Percentiles rank a stretch among this genome's conserved stretches.
phyloP scores from a whole-genome alignment of 805 yeast species.

The Brettanomyces nanus region DNA sequence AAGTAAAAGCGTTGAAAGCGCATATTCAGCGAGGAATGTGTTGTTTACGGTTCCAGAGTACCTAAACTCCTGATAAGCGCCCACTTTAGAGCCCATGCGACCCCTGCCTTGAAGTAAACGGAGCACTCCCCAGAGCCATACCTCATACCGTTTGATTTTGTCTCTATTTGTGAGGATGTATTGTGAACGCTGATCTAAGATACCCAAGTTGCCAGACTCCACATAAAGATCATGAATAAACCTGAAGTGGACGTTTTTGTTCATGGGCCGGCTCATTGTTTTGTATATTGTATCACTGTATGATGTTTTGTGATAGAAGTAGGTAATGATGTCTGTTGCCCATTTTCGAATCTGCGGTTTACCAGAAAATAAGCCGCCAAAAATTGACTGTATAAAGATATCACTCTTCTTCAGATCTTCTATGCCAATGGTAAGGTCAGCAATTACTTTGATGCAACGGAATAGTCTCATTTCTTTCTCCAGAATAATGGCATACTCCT shows the following conservation, averaged over 20 bases:
- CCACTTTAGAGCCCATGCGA: conserved; percentile 82
- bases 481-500: conserved; percentile 23
- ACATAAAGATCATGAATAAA: conserved; percentile 22
- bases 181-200: conserved; percentile 21
- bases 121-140: conserved; percentile 26
- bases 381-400: conserved; percentile 56
- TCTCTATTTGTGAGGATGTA: conserved; percentile 19
- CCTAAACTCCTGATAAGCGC: conserved; percentile 79
- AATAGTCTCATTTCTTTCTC: conserved; percentile 74
- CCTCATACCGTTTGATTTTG: conserved; percentile 23
- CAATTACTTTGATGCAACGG: conserved; percentile 73
- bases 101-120: conserved; percentile 58
- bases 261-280: conserved; percentile 22
- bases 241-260: conserved; percentile 27
- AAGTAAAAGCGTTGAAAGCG: conserved; percentile 41
- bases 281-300: conserved; percentile 15
- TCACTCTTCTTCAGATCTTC: conserved; percentile 50
- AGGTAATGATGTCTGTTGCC: conserved; percentile 74
- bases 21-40: conserved; percentile 48
- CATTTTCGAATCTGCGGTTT: conserved; percentile 72
- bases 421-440: conserved; percentile 66
- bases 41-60: conserved; percentile 48
- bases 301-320: conserved; percentile 28
- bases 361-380: conserved; percentile 74
- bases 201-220: conserved; percentile 2